These are phyloP conservation scores for Porphyrellus cyaneotinctus DNA, from an alignment of 768 basidiomycete genomes.

Conservation along the genomic window DNA sequence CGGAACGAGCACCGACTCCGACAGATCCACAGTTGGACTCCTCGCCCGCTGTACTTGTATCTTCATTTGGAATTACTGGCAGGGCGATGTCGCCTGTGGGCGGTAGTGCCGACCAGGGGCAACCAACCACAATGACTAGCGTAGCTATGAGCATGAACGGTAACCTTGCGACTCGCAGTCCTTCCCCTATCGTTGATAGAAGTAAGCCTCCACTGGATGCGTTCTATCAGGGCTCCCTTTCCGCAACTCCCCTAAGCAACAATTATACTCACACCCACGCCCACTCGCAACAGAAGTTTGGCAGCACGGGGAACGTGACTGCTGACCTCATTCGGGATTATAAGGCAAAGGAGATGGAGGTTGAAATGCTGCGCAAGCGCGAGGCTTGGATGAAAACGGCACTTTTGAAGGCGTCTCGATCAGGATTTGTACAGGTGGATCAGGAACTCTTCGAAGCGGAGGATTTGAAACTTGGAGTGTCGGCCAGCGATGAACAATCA, in stretches of 20 bases:
- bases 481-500: constrained; percentile 41
- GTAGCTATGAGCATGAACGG: constrained; percentile 53
- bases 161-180: constrained; percentile 44
- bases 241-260: constrained; percentile 46
- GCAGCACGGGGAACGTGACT: constrained; percentile 65
- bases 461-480: constrained; percentile 32
- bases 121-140: constrained; percentile 48
- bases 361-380: constrained; percentile 71
- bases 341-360: constrained; percentile 76
- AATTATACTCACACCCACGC: constrained; percentile 45
- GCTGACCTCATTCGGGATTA: constrained; percentile 77
- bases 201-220: constrained; percentile 56
- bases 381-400: constrained; percentile 86
- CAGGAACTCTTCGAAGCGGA: constrained; percentile 44
- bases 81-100: constrained; percentile 62
- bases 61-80: constrained; percentile 34
- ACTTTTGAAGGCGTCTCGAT: constrained; percentile 64
- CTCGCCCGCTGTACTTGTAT: too few relatives aligned
- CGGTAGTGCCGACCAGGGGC: constrained; percentile 23
- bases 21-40: constrained; percentile 41
- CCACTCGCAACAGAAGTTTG: constrained; percentile 30
- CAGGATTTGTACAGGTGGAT: constrained; percentile 70
- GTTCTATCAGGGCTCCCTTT: constrained; percentile 44
- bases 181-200: constrained; percentile 55
- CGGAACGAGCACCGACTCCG: constrained; percentile 55